Percentiles rank a stretch among this genome's conserved stretches.
phyloP scores from a whole-genome alignment of 176 grass and related monocot species.

The Puccinellia tenuiflora region DNA sequence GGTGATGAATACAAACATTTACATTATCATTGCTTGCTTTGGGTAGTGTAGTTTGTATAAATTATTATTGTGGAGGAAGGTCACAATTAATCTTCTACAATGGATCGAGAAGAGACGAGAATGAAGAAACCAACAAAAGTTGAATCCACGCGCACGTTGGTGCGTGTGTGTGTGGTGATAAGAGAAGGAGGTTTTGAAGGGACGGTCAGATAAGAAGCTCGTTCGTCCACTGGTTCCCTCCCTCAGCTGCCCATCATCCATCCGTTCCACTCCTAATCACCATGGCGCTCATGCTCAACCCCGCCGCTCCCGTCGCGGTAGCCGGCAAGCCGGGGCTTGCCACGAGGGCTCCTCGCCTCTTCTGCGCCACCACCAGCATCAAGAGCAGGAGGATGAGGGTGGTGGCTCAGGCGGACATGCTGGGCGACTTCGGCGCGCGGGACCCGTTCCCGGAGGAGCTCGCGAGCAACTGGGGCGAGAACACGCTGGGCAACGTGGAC shows the following conservation, averaged over 20 bases:
- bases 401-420: slow-evolving; percentile 49
- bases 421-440: slow-evolving; percentile 63
- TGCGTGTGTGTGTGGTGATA: neutral
- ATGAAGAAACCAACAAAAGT: neutral
- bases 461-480: slow-evolving; percentile 77
- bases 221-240: neutral
- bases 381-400: neutral
- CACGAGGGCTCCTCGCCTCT: neutral
- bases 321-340: neutral
- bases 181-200: neutral
- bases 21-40: neutral
- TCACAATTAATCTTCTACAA: too few relatives aligned
- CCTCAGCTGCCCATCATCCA: neutral
- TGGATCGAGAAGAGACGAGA: neutral
- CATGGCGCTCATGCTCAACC: slow-evolving; percentile 6
- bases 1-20: too few relatives aligned
- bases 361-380: neutral
- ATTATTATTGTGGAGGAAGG: too few relatives aligned
- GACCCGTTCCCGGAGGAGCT: slow-evolving; percentile 88
- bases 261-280: neutral
- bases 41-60: too few relatives aligned
- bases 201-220: neutral
- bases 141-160: too few relatives aligned
- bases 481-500: slow-evolving; percentile 64
- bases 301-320: neutral